Conservation (phyloP, 306 rosid species). For the Lotus japonicus region DNA sequence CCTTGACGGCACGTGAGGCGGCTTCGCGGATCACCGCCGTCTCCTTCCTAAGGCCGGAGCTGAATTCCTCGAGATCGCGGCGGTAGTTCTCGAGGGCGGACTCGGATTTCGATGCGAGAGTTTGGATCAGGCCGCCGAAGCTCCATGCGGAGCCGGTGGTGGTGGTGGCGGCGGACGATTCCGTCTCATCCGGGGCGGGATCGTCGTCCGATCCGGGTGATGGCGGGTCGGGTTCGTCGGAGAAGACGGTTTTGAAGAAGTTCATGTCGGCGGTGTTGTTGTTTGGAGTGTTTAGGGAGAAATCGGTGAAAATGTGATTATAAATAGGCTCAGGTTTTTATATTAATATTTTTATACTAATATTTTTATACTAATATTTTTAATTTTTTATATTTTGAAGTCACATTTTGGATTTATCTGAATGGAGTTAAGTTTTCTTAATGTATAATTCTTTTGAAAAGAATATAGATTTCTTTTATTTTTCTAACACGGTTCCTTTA, state of each 20-base stretch:
- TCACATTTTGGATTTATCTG: too few relatives aligned
- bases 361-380: too few relatives aligned
- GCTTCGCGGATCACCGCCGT: constrained; percentile 75
- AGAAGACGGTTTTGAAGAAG: constrained; percentile 59
- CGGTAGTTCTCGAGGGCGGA: constrained; percentile 64
- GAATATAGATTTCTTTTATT: too few relatives aligned
- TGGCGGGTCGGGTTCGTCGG: constrained; percentile 45
- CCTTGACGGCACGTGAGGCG: constrained; percentile 90
- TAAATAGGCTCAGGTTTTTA: too few relatives aligned
- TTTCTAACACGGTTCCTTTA: too few relatives aligned
- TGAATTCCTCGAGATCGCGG: constrained; percentile 76
- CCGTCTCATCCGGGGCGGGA: constrained; percentile 1
- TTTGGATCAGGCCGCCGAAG: constrained; percentile 69
- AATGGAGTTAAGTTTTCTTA: too few relatives aligned
- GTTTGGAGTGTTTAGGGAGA: too few relatives aligned
- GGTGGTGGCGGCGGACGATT: too few relatives aligned
- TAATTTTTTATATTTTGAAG: too few relatives aligned
- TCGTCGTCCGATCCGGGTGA: constrained; percentile 10
- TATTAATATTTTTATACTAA: too few relatives aligned
- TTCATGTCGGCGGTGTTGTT: constrained; percentile 29
- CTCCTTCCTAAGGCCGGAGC: constrained; percentile 67
- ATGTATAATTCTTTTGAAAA: too few relatives aligned
- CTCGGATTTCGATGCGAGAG: constrained; percentile 73
- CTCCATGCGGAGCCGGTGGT: constrained; percentile 44
- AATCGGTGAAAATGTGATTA: too few relatives aligned